phyloP scores from a whole-genome alignment of 495 filamentous ascomycete genomes.

The Pyrenopolyporus hunteri region DNA sequence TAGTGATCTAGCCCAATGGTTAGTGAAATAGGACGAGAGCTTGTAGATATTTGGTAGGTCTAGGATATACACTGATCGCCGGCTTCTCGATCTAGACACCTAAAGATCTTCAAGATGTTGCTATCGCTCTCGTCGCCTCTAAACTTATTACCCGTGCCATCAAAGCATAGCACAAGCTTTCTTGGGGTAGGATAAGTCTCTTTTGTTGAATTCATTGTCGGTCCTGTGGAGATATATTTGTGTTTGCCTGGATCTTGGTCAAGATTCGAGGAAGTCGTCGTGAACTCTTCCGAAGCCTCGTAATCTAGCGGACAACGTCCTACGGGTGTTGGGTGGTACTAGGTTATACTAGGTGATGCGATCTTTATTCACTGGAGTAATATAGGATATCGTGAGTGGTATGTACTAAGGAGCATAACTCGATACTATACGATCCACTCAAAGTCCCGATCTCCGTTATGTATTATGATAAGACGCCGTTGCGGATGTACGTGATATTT shows the following conservation, averaged over 20 bases:
- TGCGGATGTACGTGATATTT: too few relatives aligned
- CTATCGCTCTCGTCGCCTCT: conserved; percentile 80
- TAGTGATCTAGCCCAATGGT: conserved; percentile 60
- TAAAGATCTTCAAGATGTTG: conserved; percentile 88
- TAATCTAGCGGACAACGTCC: not conserved
- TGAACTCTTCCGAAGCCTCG: conserved; percentile 17
- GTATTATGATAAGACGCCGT: too few relatives aligned
- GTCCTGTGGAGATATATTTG: not conserved
- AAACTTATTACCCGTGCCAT: conserved; percentile 90
- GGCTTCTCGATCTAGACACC: conserved; percentile 63
- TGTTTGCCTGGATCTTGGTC: not conserved
- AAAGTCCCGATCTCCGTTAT: too few relatives aligned
- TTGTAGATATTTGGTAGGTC: not conserved
- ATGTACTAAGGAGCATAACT: too few relatives aligned
- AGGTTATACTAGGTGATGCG: not conserved
- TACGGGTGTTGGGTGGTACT: conserved; percentile 18
- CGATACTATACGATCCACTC: too few relatives aligned
- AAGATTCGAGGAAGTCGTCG: conserved; percentile 7
- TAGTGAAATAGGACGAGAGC: not conserved
- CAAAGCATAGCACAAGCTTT: conserved; percentile 80
- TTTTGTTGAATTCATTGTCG: conserved; percentile 20
- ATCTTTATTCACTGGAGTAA: conserved; percentile 21
- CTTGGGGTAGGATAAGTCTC: conserved; percentile 33
- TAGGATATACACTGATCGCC: conserved; percentile 55
- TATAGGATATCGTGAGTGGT: not conserved